Evolutionary conservation across 441 rosid genomes (phyloP).

Genomic region (Syzygium syzygioides): DNA sequence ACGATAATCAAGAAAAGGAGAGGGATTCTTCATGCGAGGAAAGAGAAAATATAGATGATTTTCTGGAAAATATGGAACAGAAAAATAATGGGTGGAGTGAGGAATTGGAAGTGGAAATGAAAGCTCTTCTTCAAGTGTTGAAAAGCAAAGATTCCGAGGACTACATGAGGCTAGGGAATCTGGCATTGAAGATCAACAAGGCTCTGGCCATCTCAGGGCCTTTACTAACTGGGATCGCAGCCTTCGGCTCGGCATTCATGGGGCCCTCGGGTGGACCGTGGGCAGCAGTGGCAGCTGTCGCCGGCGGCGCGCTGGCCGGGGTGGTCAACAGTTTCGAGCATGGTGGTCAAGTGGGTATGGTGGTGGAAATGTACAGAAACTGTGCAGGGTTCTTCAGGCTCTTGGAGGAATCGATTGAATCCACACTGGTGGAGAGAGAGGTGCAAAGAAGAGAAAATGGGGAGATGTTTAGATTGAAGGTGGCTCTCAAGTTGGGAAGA

Average conservation of each 20-base stretch:
- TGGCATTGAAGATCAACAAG: slow-evolving; percentile 50
- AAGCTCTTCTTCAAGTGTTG: slow-evolving; percentile 32
- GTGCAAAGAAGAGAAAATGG: slow-evolving; percentile 47
- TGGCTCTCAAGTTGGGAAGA: slow-evolving; percentile 66
- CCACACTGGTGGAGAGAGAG: slow-evolving; percentile 26
- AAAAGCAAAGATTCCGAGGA: slow-evolving; percentile 57
- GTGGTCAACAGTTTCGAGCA: slow-evolving; percentile 59
- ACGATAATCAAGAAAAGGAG: background rate
- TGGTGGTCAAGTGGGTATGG: slow-evolving; percentile 74
- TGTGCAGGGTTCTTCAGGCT: slow-evolving; percentile 50
- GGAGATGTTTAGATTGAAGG: slow-evolving; percentile 46
- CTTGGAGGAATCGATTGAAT: slow-evolving; percentile 46
- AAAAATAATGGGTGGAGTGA: slow-evolving; percentile 37
- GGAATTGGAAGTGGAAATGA: slow-evolving; percentile 50
- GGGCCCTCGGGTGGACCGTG: slow-evolving; percentile 19
- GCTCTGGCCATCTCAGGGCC: slow-evolving; percentile 57
- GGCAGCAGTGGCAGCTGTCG: slow-evolving; percentile 28
- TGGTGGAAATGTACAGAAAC: slow-evolving; percentile 77
- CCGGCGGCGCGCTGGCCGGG: slow-evolving; percentile 45
- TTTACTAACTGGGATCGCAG: slow-evolving; percentile 53
- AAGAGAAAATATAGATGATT: background rate
- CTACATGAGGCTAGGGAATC: slow-evolving; percentile 46
- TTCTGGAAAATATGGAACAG: background rate
- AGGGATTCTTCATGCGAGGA: background rate
- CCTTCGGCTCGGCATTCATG: slow-evolving; percentile 31